Evolutionary conservation across 169 alveolate genomes (phyloP), one percentile per base, ranked within the genome.

Genomic region (Babesia ovis): DNA sequence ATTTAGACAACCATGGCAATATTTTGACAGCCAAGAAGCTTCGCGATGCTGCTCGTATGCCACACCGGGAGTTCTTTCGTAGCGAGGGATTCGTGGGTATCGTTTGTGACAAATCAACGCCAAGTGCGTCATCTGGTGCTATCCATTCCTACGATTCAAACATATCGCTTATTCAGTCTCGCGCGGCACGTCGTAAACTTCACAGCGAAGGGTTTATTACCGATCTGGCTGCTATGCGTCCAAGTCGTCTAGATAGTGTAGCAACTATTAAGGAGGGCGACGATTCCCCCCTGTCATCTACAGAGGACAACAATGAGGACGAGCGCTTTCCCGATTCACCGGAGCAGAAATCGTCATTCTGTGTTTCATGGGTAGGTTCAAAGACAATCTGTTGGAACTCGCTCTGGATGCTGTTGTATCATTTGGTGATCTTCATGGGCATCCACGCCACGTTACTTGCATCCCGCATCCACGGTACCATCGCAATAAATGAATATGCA

Each of bases 361-460:
- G 56, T 48, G 8, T 14, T 8, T 8, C 5, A 18, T 48, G 56
- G 56, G 9, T 48, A 20, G 27, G 56, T 18, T 48, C 27, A 23
- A 6, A 6, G 18, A 4, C 66, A 20, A 72, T 81, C 8, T 81
- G 89, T 35, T 81, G 84, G 89, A 72, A 73, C 27, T 71, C 85
- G 8, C 54, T 81, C 0, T 81, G 89, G 89, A 81, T 72, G 89
- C 25, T 73, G 29, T 45, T 73, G 35, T 81, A 71, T 35, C 58
- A 81, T 35, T 45, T 70, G 27, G 69, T 81, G 14, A 56, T 80
- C 31, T 81, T 81, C 57, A 56, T 81, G 74, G 79, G 82, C 32
- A 67, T 72, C n/a, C 89, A 81, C 69, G 77, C 81, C 9, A 58
- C 89, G 43, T 56, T 81, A 64, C 64, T 81, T 22, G 89, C 89